Conservation (phyloP, 768 basidiomycete genomes). For the Lactifluus pinguis region DNA sequence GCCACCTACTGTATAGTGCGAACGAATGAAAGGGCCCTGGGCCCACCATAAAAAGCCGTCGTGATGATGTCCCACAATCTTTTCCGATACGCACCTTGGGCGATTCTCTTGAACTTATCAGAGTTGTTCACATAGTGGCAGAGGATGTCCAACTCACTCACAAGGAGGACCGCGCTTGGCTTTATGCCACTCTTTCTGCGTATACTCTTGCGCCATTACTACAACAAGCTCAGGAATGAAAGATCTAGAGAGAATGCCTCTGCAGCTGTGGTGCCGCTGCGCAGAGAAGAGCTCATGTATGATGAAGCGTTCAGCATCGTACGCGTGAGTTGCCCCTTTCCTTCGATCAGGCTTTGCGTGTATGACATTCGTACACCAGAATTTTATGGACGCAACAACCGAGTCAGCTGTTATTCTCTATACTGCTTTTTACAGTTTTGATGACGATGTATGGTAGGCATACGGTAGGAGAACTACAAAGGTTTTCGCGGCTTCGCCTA, state of each 20-base stretch:
- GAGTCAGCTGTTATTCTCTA: conserved; percentile 36
- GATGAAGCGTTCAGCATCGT: conserved; percentile 69
- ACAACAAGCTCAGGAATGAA: conserved; percentile 41
- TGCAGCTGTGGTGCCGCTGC: conserved; percentile 25
- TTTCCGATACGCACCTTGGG: background rate
- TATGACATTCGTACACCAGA: conserved; percentile 28
- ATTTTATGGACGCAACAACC: conserved; percentile 62
- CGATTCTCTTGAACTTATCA: background rate
- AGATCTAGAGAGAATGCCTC: background rate
- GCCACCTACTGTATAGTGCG: too few relatives aligned
- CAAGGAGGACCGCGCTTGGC: conserved; percentile 49
- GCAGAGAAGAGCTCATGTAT: conserved; percentile 71
- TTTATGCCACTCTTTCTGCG: conserved; percentile 67
- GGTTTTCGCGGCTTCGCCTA: conserved; percentile 68
- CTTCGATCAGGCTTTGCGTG: too few relatives aligned
- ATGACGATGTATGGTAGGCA: conserved; percentile 39
- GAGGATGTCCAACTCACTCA: conserved; percentile 39
- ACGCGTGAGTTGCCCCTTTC: conserved; percentile 37
- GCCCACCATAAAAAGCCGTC: background rate
- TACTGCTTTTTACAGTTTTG: background rate
- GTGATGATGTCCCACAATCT: background rate
- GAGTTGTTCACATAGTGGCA: background rate
- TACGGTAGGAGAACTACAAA: conserved; percentile 76
- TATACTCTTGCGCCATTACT: conserved; percentile 75
- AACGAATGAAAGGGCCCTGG: too few relatives aligned